Percentiles rank a stretch among this genome's conserved stretches.
phyloP scores from a whole-genome alignment of 2,329 filamentous ascomycete genomes.

The Didymella keratinophila region DNA sequence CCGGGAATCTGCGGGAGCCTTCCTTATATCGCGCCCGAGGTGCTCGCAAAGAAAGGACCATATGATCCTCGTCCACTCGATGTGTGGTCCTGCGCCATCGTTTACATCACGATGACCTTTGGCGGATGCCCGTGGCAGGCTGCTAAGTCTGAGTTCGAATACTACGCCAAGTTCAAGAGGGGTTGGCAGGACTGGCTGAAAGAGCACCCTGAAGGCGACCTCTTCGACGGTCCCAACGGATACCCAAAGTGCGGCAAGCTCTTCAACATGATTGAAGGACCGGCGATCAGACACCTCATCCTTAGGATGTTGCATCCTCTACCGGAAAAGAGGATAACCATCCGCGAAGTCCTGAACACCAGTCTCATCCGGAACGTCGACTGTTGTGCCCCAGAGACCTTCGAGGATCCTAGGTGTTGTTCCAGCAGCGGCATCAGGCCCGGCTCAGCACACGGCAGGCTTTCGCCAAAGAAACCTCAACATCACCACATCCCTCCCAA shows the following conservation, averaged over 20 bases:
- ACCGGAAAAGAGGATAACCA: slow-evolving; percentile 73
- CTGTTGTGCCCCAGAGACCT: slow-evolving; percentile 78
- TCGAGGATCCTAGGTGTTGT: slow-evolving; percentile 66
- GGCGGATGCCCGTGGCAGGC: slow-evolving; percentile 77
- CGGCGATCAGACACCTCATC: slow-evolving; percentile 71
- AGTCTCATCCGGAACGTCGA: slow-evolving; percentile 78
- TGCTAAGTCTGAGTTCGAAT: slow-evolving; percentile 62
- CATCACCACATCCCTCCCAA: slow-evolving; percentile 57
- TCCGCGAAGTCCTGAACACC: slow-evolving; percentile 72
- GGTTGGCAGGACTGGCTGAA: slow-evolving; percentile 75
- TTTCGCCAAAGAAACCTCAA: slow-evolving; percentile 50
- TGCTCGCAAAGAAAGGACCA: slow-evolving; percentile 70
- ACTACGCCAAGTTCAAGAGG: slow-evolving; percentile 70
- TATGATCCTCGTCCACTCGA: slow-evolving; percentile 83
- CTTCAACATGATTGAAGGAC: slow-evolving; percentile 72
- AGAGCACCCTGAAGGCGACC: slow-evolving; percentile 60
- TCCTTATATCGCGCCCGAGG: slow-evolving; percentile 88
- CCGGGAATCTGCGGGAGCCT: slow-evolving; percentile 85
- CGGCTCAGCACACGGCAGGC: slow-evolving; percentile 42
- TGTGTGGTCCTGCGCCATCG: slow-evolving; percentile 85
- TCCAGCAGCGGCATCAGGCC: slow-evolving; percentile 68
- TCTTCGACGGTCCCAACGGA: slow-evolving; percentile 62
- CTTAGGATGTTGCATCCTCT: slow-evolving; percentile 85
- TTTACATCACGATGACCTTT: slow-evolving; percentile 80
- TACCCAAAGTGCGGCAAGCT: slow-evolving; percentile 72